Percentiles rank a stretch among this genome's conserved stretches.
phyloP scores from a whole-genome alignment of 441 rosid species.

The Lepidium campestre region DNA sequence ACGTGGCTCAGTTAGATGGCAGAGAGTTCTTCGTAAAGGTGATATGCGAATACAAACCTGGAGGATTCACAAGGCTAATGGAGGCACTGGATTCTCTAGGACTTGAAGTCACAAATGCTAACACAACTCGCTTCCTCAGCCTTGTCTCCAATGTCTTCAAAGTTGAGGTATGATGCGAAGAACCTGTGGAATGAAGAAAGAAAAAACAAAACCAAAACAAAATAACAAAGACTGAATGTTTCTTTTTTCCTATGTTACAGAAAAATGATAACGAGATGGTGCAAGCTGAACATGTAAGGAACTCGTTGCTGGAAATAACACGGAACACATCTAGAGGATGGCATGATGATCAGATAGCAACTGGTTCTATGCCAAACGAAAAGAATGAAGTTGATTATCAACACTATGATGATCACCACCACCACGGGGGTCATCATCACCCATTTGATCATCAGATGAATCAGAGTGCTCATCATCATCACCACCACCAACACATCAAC shows the following conservation, averaged over 20 bases:
- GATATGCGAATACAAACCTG: conserved; percentile 75
- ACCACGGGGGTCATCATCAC: conserved; percentile 31
- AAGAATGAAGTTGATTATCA: conserved; percentile 35
- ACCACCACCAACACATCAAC: conserved; percentile 27
- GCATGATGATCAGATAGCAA: conserved; percentile 40
- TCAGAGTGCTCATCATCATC: conserved; percentile 17
- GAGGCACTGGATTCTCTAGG: conserved; percentile 83
- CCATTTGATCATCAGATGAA: conserved; percentile 38
- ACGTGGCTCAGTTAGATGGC: conserved; percentile 76
- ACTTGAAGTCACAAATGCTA: conserved; percentile 75
- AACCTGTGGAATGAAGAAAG: not conserved
- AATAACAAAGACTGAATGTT: not conserved
- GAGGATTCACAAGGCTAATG: conserved; percentile 77
- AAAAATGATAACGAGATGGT: conserved; percentile 68
- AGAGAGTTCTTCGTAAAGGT: conserved; percentile 84
- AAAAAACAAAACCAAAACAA: conserved; percentile 7
- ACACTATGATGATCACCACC: conserved; percentile 37
- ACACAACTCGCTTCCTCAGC: conserved; percentile 62
- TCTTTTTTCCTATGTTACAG: conserved; percentile 33
- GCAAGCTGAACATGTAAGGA: conserved; percentile 73
- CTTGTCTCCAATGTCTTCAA: conserved; percentile 86
- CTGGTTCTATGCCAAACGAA: conserved; percentile 31
- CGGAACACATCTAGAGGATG: conserved; percentile 48
- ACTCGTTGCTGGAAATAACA: conserved; percentile 69
- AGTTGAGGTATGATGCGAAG: conserved; percentile 54